Percentiles rank a stretch among this genome's conserved stretches.
Conservation (phyloP, 495 filamentous ascomycete species). For the Aspergillus mulundensis region DNA sequence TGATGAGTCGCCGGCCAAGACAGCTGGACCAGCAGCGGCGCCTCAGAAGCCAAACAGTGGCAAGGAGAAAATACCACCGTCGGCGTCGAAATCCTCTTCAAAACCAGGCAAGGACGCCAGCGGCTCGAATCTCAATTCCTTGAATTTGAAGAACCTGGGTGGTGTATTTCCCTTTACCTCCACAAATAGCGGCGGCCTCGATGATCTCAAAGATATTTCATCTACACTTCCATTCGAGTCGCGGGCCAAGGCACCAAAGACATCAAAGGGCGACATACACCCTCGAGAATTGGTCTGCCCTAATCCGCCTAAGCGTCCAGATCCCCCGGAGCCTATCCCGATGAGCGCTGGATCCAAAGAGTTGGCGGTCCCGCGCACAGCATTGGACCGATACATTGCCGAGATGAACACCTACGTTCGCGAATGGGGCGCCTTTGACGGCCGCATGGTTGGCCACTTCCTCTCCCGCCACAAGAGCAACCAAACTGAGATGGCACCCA, state of each 20-base stretch:
- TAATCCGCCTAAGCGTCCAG: constrained; percentile 54
- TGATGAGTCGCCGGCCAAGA: constrained; percentile 27
- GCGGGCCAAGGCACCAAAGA: constrained; percentile 37
- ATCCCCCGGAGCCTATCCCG: constrained; percentile 26
- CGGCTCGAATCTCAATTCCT: constrained; percentile 20
- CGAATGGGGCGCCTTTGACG: constrained; percentile 65
- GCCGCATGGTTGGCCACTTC: constrained; percentile 64
- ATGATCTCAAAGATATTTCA: constrained; percentile 61
- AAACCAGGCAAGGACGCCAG: constrained; percentile 39
- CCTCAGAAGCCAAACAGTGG: constrained; percentile 4
- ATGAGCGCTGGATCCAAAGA: constrained; percentile 22
- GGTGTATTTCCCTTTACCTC: constrained; percentile 63
- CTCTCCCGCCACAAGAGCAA: constrained; percentile 53
- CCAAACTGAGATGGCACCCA: constrained; percentile 43
- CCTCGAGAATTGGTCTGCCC: constrained; percentile 53
- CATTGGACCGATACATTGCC: constrained; percentile 57
- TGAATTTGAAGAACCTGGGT: constrained; percentile 60
- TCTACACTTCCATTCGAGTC: constrained; percentile 71
- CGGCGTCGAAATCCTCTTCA: constrained; percentile 19
- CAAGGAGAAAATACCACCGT: constrained; percentile 1
- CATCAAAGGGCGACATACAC: constrained; percentile 25
- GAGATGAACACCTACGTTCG: constrained; percentile 64
- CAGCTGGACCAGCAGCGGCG: neutral
- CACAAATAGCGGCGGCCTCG: constrained; percentile 51
- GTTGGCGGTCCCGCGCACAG: constrained; percentile 32